A percentile compares a stretch with the other conserved stretches of the same genome.
Evolutionary conservation across 1,139 yeast species (phyloP).

Genomic region (Yamadazyma pseudoaaseri): DNA sequence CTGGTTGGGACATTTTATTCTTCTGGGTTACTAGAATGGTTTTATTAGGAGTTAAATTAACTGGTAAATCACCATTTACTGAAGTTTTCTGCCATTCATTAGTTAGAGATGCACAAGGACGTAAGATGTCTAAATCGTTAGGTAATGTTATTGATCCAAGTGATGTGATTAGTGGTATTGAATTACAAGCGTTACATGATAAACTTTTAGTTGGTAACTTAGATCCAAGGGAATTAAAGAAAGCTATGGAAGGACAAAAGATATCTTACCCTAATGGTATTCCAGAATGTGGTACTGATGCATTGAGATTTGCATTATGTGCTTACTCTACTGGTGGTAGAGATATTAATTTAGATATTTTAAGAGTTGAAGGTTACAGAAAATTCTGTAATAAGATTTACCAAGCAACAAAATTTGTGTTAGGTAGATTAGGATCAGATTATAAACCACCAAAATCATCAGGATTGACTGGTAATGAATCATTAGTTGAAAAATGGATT

Average conservation of each 20-base stretch:
- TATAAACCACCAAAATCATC: conserved; percentile 72
- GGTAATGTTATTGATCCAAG: conserved; percentile 97
- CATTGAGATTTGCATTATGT: conserved; percentile 95
- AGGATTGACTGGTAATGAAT: conserved; percentile 72
- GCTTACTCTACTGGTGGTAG: conserved; percentile 99
- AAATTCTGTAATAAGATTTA: conserved; percentile 99
- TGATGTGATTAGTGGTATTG: conserved; percentile 88
- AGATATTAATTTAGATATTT: conserved; percentile 92
- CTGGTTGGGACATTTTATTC: conserved; percentile 98
- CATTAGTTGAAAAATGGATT: conserved; percentile 96
- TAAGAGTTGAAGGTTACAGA: conserved; percentile 98
- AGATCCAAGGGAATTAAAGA: conserved; percentile 84
- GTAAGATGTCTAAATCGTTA: conserved; percentile 96
- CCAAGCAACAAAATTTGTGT: conserved; percentile 96
- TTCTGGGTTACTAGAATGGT: conserved; percentile 99
- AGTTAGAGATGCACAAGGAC: conserved; percentile 98
- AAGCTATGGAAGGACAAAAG: conserved; percentile 86
- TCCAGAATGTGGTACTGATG: conserved; percentile 99
- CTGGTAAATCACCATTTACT: conserved; percentile 88
- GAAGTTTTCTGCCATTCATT: conserved; percentile 98
- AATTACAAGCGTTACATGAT: conserved; percentile 75
- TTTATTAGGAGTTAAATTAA: conserved; percentile 82
- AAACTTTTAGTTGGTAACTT: conserved; percentile 79
- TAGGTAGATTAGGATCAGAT: conserved; percentile 88
- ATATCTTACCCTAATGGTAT: conserved; percentile 94